These are phyloP conservation scores for Eucalyptus regnans DNA, from an alignment of 345 rosid species.

Conservation along the genomic window DNA sequence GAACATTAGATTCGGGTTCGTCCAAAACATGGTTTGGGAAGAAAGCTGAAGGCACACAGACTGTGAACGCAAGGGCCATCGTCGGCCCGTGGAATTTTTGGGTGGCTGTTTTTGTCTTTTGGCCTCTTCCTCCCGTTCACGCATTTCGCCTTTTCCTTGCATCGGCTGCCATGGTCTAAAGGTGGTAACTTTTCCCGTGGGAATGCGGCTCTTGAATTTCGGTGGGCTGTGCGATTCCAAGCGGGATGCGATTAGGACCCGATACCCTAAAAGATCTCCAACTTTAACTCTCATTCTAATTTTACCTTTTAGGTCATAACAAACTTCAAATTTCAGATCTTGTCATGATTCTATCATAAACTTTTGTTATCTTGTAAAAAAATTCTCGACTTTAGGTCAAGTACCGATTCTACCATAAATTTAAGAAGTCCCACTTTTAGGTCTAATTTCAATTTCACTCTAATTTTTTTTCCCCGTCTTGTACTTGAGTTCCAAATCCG, in stretches of 20 bases:
- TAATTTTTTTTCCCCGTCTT: no score
- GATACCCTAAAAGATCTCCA: no score
- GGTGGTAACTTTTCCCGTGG: not conserved
- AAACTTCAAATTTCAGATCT: no score
- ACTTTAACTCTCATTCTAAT: no score
- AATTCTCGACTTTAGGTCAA: no score
- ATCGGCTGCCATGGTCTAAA: not conserved
- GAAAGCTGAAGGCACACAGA: not conserved
- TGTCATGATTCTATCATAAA: accelerated
- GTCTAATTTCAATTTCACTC: no score
- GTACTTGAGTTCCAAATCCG: accelerated
- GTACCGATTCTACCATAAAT: no score
- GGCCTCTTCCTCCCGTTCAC: not conserved
- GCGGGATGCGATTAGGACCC: no score
- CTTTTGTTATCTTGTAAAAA: no score
- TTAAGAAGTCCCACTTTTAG: no score
- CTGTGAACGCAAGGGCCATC: not conserved
- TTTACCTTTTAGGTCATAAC: no score
- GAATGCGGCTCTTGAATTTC: not conserved
- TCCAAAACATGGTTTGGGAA: not conserved
- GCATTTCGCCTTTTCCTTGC: not conserved
- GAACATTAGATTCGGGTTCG: not conserved
- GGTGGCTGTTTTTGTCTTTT: not conserved
- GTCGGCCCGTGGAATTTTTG: not conserved
- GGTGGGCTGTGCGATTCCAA: not conserved